phyloP scores from a whole-genome alignment of 1,284 basidiomycete genomes.

The Irpex sp. region DNA sequence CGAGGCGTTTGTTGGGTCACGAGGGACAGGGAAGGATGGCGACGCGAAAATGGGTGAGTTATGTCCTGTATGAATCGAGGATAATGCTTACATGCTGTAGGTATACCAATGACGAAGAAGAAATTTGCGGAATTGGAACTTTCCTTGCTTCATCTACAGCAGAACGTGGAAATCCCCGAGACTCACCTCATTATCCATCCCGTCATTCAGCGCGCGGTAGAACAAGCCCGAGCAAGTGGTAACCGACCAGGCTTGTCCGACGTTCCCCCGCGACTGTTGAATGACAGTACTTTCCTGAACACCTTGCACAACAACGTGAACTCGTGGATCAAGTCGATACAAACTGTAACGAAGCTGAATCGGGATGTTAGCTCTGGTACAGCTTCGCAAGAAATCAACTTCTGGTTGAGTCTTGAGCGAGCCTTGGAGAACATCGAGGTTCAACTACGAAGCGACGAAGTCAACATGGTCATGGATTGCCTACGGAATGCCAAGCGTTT shows the following conservation, averaged over 20 bases:
- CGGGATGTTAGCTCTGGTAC: conserved; percentile 96
- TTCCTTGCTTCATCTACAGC: conserved; percentile 95
- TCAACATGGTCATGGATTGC: conserved; percentile 95
- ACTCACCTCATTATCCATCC: conserved; percentile 95
- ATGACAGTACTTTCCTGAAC: conserved; percentile 94
- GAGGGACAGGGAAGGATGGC: conserved; percentile 81
- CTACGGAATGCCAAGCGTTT: conserved; percentile 96
- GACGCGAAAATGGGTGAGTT: conserved; percentile 87
- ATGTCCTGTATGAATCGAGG: not conserved
- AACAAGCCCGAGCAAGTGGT: conserved; percentile 71
- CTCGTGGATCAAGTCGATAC: conserved; percentile 98
- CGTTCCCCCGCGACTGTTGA: conserved; percentile 79
- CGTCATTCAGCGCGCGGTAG: conserved; percentile 89
- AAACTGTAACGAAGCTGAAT: conserved; percentile 93
- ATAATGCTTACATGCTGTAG: conserved; percentile 41
- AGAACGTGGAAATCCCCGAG: conserved; percentile 99
- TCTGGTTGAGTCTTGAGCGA: conserved; percentile 95
- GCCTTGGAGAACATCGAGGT: conserved; percentile 94
- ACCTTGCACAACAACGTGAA: conserved; percentile 95
- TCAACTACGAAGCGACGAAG: conserved; percentile 92
- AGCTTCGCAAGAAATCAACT: conserved; percentile 98
- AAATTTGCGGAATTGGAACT: conserved; percentile 98
- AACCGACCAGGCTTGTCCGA: conserved; percentile 81
- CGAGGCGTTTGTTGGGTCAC: conserved; percentile 91
- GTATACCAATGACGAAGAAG: conserved; percentile 98